Base-by-base conservation (phyloP, 345 rosid genomes). In the Combretum micranthum region DNA sequence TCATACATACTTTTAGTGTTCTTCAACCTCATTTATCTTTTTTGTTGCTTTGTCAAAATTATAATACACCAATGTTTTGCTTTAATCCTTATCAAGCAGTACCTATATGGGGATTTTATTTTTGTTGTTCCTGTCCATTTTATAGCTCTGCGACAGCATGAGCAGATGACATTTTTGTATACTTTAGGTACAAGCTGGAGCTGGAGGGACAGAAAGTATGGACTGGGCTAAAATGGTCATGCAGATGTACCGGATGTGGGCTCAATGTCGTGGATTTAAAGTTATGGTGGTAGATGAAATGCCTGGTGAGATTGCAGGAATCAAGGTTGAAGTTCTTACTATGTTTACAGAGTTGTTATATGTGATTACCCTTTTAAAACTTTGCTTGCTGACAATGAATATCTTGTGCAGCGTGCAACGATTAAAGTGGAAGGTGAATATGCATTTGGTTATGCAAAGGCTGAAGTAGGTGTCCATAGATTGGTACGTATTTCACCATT, bases 191-290 rank as follows among this genome's bases (percentile, higher is more conserved):
- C 99, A 93, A 77, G 96, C 94, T 46, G 97, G 99, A 67, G 97
- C 94, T 20, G 99, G 99, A 32, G 97, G 99, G 65, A 93, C 99
- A 15, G 99, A 93, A 71, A 86, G 99, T 80, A 93, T 83, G 74
- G 97, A 93, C 74, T 93, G 97, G 96, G 99, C 97, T 26, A 69
- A 87, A 32, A 93, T 89, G 96, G 91, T 93, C 23, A 83, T 93
- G 88, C 80, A 89, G 64, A 93, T 93, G 97, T 89, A 93, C 45
- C 82, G 77, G 76, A 51, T 47, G 22, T 93, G 99, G 96, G 97
- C 99, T 58, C 83, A 83, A 66, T 57, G 60, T 18, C 83, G 72
- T 21, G 89, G 89, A 53, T 89, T 53, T 63, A 52, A 69, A 48
- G 88, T 93, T 47, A 68, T 77, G 18, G 71, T 88, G 1, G 85